Conservation (phyloP, 2,329 filamentous ascomycete genomes). For the Taxawa tesnikishii region DNA sequence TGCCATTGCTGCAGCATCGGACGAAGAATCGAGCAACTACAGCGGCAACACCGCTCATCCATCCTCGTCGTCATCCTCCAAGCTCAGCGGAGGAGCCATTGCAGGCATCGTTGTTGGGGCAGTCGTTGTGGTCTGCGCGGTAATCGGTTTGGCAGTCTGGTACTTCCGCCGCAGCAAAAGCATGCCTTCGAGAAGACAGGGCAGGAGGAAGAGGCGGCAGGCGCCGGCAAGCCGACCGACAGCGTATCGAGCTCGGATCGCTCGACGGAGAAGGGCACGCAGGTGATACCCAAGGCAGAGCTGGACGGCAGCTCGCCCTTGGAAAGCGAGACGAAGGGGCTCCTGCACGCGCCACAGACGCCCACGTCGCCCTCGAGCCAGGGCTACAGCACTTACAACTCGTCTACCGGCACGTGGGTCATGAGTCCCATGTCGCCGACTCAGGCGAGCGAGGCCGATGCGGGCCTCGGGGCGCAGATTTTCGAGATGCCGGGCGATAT, state of each 20-base stretch:
- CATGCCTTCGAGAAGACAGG: slow-evolving; percentile 1
- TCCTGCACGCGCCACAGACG: slow-evolving; percentile 12
- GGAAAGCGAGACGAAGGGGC: not conserved
- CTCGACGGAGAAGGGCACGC: slow-evolving; percentile 3
- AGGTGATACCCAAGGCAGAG: slow-evolving; percentile 34
- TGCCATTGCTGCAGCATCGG: slow-evolving; percentile 11
- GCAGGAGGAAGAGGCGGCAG: slow-evolving; percentile 6
- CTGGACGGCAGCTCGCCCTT: slow-evolving; percentile 17
- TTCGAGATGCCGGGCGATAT: slow-evolving; percentile 44
- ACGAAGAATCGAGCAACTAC: slow-evolving; percentile 2
- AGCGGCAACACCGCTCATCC: slow-evolving; percentile 1
- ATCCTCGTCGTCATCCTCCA: slow-evolving; percentile 2
- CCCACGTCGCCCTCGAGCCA: slow-evolving; percentile 4
- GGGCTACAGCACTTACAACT: not conserved
- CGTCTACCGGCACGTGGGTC: not conserved
- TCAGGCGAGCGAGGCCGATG: slow-evolving; percentile 19
- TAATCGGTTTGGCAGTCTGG: slow-evolving; percentile 19
- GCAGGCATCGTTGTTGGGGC: slow-evolving; percentile 31
- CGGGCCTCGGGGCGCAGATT: slow-evolving; percentile 19
- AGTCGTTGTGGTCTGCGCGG: slow-evolving; percentile 10
- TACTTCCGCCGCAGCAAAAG: slow-evolving; percentile 14
- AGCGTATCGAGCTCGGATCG: slow-evolving; percentile 1
- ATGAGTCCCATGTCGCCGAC: slow-evolving; percentile 4
- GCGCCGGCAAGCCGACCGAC: slow-evolving; percentile 4
- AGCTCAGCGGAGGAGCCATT: slow-evolving; percentile 24